Evolutionary conservation across 192 early-diverging fungal genomes (phyloP), one percentile per base, ranked within the genome.

Genomic region (Linnemannia exigua): DNA sequence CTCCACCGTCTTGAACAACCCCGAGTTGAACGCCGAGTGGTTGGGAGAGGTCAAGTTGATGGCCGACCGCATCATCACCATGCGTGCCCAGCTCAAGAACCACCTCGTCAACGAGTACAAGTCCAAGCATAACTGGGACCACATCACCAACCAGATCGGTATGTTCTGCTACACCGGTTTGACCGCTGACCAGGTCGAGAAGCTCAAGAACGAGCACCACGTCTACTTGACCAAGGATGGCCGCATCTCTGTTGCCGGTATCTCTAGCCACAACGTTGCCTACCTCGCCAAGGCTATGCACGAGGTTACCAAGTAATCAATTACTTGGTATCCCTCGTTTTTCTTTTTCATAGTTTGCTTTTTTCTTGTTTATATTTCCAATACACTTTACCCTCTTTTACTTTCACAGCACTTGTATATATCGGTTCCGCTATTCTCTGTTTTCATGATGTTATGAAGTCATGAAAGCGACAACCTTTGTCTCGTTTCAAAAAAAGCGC

Each of bases 81-180:
- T 99, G 99, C 93, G 98, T 72, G 73, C 88, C 5, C 87, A 91
- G 73, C 93, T 99, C 77, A 91, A 94, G 74, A 84, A 88, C 66
- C 93, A 96, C 80, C 92, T 99, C 38, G 95, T 93, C 66, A 92
- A 96, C 87, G 94, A 96, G 68, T 94, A 96, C 87, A 91, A 92
- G n/a, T 94, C 94, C 50, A 92, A 91, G 90, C 87, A 87, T 66
- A 78, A 82, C 81, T 99, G 99, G 99, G 90, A 92, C 77, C 99
- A 99, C 89, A 96, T 99, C 79, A 98, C 96, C 37, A 90, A 93
- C 87, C 95, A 96, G 88, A 99, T 99, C 86, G 98, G 98, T 85
- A 99, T 99, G 98, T 99, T 99, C 92, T 97, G 95, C 90, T 99
- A 90, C 93, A 97, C 98, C 47, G 98, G 98, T 20, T 92, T 99